phyloP scores from a whole-genome alignment of 441 rosid genomes.

The Gossypium laxum region DNA sequence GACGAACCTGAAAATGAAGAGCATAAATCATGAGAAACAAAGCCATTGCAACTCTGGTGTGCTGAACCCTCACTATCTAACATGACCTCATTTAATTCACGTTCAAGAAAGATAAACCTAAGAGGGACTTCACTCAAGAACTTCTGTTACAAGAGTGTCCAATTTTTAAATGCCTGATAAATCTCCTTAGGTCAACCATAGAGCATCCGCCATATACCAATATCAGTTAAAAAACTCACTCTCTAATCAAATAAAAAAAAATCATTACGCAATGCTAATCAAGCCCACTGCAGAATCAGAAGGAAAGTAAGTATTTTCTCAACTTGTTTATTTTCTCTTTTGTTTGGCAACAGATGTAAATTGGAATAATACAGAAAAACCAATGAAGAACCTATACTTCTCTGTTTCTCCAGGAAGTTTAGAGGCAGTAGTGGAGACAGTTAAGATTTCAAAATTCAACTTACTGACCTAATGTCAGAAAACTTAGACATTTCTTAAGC shows the following conservation, averaged over 20 bases:
- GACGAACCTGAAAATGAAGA: slow-evolving; percentile 48
- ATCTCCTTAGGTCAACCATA: background rate
- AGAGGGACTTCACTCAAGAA: background rate
- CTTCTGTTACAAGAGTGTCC: slow-evolving; percentile 1
- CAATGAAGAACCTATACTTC: background rate
- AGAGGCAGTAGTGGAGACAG: background rate
- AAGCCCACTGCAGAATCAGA: background rate
- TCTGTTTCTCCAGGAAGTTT: background rate
- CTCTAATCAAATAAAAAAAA: background rate
- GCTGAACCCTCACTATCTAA: background rate
- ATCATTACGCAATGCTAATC: background rate
- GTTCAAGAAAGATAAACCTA: background rate
- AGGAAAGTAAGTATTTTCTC: background rate
- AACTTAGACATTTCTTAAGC: slow-evolving; percentile 45
- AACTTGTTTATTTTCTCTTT: background rate
- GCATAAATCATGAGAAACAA: slow-evolving; percentile 7
- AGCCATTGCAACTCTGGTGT: background rate
- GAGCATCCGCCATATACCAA: background rate
- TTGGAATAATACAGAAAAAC: background rate
- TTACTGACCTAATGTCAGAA: slow-evolving; percentile 47
- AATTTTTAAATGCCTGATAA: background rate
- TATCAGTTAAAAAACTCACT: background rate
- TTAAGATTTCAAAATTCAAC: slow-evolving; percentile 5
- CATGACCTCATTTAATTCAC: background rate
- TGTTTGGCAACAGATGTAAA: background rate